Evolutionary conservation across 129 eudicot species (phyloP).

Genomic region (Lonicera japonica): DNA sequence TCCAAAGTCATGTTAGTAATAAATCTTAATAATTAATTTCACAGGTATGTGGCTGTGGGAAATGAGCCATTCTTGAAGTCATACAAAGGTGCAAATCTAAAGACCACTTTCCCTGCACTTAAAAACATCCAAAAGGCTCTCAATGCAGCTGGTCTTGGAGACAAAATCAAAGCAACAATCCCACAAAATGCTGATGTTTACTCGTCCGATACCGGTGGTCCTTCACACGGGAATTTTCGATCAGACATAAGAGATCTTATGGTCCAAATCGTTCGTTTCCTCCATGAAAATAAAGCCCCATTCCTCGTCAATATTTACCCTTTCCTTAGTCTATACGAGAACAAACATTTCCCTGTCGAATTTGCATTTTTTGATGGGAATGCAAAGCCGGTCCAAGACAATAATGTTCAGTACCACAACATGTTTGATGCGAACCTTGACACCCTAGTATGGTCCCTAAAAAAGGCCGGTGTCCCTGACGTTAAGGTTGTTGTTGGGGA

Average conservation of each 20-base stretch:
- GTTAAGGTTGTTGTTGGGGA: constrained; percentile 44
- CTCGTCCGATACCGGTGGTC: constrained; percentile 20
- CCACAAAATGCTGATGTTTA: constrained; percentile 53
- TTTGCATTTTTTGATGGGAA: constrained; percentile 45
- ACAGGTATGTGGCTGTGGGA: constrained; percentile 48
- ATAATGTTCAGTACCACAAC: constrained; percentile 29
- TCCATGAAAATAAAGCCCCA: constrained; percentile 23
- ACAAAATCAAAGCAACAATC: constrained; percentile 35
- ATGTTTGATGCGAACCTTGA: constrained; percentile 49
- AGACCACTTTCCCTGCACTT: constrained; percentile 34
- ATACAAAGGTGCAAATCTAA: constrained; percentile 35
- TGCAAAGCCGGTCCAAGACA: constrained; percentile 30
- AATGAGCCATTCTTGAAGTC: constrained; percentile 49
- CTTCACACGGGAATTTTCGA: constrained; percentile 40
- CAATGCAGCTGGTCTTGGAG: constrained; percentile 35
- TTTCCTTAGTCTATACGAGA: constrained; percentile 42
- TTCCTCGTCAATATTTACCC: constrained; percentile 55
- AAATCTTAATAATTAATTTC: background rate
- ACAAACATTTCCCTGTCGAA: constrained; percentile 33
- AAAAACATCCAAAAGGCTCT: constrained; percentile 45
- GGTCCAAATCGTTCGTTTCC: constrained; percentile 23
- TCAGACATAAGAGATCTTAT: constrained; percentile 30
- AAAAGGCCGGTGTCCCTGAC: constrained; percentile 24
- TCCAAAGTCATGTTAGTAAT: too few relatives aligned
- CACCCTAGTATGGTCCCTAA: constrained; percentile 32